These are phyloP conservation scores for Phaffia rhodozyma DNA, from an alignment of 1,284 basidiomycete genomes.

Conservation along the genomic window DNA sequence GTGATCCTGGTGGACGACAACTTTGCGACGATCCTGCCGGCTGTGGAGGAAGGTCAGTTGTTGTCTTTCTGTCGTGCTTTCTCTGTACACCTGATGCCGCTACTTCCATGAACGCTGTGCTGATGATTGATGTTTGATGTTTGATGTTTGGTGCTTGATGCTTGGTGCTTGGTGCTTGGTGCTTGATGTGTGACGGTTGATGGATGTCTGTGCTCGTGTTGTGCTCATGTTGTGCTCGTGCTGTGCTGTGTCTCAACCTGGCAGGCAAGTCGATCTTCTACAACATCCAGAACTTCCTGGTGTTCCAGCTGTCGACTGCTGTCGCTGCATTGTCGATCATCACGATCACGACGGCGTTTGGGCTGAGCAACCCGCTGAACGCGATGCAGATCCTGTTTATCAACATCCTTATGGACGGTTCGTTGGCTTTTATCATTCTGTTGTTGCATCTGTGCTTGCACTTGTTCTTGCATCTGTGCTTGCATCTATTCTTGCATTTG, in stretches of 20 bases:
- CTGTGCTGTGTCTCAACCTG: no score
- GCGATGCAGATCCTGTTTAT: constrained; percentile 99
- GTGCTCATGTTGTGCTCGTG: no score
- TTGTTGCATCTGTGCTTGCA: no score
- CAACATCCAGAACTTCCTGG: constrained; percentile 95
- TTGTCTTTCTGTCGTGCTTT: not conserved
- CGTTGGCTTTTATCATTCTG: constrained; percentile 25
- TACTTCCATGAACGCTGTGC: no score
- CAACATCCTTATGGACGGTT: constrained; percentile 96
- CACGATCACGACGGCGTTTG: constrained; percentile 83
- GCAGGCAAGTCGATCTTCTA: constrained; percentile 91
- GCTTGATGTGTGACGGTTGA: no score
- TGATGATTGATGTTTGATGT: no score
- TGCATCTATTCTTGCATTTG: no score
- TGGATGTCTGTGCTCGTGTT: no score
- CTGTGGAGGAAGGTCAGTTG: constrained; percentile 76
- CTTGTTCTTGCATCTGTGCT: no score
- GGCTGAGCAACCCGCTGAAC: constrained; percentile 83
- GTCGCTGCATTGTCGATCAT: constrained; percentile 81
- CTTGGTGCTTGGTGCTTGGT: no score
- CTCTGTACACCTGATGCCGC: not conserved
- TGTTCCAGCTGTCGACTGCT: constrained; percentile 93
- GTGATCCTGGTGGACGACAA: constrained; percentile 96
- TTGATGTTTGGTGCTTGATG: no score
- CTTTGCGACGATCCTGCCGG: constrained; percentile 85